Evolutionary conservation across 768 basidiomycete genomes (phyloP), one percentile per base, ranked within the genome.

Genomic region (Mycena pura): DNA sequence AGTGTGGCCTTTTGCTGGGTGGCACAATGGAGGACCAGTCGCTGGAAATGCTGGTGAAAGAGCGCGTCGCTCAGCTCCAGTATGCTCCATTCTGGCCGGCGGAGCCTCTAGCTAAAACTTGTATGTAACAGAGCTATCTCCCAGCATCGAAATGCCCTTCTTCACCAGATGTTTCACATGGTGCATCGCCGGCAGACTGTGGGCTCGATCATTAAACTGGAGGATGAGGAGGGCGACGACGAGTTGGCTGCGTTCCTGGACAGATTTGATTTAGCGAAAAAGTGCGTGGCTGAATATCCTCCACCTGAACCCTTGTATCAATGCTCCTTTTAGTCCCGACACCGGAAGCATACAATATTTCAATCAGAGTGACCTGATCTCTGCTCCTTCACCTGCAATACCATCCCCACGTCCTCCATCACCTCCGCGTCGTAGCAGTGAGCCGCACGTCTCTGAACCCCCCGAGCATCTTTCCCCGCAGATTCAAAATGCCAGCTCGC

Each of bases 81-180:
- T 82, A 68, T 65, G 73, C 66, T 57, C 25, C 27, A 59, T 38
- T 25, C 39, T 27, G 38, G 53, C 13, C 46, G 19, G 19, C 40
- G 24, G 46, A 34, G 34, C 25, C 22, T 58, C 50, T 29, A 22
- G 39, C 50, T 48, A 29, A 60, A 48, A 60, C 48, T 55, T 49
- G 38, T 58, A 41, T 48, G 28, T 50, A 61, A 19, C 63, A 93
- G 91, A 71, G 80, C 78, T 64, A 87, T 93, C 63, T 74, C 85
- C 41, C 74, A 81, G 45, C 86, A 85, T 65, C 80, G 91, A 72
- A 88, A 90, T 86, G 86, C 78, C 52, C 81, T 92, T 47, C 81
- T 93, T 71, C 80, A 81, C 40, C 84, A 92, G 72, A 86, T 93
- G 85, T 89, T 84, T 75, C 74, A 76, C 51, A 83, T 93, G 79